These are phyloP conservation scores for Apophysomyces trapeziformis DNA, from an alignment of 371 early-diverging fungal species.

Conservation along the genomic window DNA sequence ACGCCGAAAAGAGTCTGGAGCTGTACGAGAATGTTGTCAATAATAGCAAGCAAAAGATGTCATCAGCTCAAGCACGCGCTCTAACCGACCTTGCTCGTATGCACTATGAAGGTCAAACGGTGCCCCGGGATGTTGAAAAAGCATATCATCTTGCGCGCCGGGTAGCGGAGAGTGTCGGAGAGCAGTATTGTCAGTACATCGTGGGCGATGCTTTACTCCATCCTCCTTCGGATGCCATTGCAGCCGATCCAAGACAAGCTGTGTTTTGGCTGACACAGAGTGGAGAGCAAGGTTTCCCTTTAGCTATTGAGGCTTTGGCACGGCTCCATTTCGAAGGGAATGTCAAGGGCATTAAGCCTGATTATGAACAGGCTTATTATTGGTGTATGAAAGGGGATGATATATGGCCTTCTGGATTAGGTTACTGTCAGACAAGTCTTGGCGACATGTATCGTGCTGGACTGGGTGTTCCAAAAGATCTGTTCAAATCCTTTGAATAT, in stretches of 20 bases:
- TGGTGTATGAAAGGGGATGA: conserved; percentile 54
- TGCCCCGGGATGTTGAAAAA: conserved; percentile 41
- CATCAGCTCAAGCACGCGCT: conserved; percentile 38
- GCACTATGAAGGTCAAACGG: conserved; percentile 47
- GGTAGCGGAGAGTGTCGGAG: conserved; percentile 45
- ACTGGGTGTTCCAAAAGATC: conserved; percentile 46
- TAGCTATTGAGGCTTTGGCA: conserved; percentile 48
- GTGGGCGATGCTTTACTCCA: conserved; percentile 46
- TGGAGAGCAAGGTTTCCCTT: conserved; percentile 50
- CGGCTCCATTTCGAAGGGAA: conserved; percentile 44
- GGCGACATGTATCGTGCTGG: conserved; percentile 53
- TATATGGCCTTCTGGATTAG: conserved; percentile 56
- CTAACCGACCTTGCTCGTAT: conserved; percentile 43
- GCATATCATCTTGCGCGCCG: conserved; percentile 47
- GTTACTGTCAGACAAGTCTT: conserved; percentile 51
- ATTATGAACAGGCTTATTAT: conserved; percentile 43
- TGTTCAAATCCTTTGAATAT: conserved; percentile 45
- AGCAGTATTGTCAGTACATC: conserved; percentile 55
- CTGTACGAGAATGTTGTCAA: conserved; percentile 38
- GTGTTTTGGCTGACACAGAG: conserved; percentile 53
- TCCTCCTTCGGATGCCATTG: conserved; percentile 13
- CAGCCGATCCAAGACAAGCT: conserved; percentile 42
- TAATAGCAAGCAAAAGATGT: conserved; percentile 18
- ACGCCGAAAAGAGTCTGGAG: conserved; percentile 38
- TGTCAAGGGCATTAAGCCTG: conserved; percentile 31